Conservation (phyloP, 108 stramenopile genomes). For the Bacterosira constricta region DNA sequence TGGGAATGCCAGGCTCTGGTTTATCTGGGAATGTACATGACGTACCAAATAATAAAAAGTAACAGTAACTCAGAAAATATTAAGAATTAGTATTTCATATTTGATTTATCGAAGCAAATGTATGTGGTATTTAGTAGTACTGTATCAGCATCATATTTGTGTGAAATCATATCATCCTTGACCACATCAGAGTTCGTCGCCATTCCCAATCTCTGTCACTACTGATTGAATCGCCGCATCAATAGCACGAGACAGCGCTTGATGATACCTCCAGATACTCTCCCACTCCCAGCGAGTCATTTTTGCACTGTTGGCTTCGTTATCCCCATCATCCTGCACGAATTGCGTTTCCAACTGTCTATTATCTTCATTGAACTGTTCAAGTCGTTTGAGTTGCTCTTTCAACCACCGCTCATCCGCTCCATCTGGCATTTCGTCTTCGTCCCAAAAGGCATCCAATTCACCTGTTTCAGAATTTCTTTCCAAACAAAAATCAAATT, state of each 20-base stretch:
- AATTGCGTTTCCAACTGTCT: conserved; percentile 22
- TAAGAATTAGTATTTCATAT: no score
- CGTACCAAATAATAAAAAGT: no score
- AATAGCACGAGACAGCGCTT: conserved; percentile 32
- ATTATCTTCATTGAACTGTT: conserved; percentile 10
- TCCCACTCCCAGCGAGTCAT: conserved; percentile 44
- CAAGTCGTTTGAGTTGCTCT: conserved; percentile 26
- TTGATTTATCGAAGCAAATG: no score
- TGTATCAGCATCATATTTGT: no score
- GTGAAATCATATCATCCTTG: no score
- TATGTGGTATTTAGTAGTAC: no score
- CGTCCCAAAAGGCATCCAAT: conserved; percentile 19
- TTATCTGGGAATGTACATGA: no score
- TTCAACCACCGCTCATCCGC: conserved; percentile 28
- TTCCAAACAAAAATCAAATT: conserved; percentile 30
- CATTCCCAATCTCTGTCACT: not conserved
- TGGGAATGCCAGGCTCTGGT: no score
- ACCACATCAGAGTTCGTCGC: conserved; percentile 27
- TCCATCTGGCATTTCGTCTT: conserved; percentile 18
- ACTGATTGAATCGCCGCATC: conserved; percentile 9
- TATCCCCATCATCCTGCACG: conserved; percentile 7
- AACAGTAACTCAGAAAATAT: no score
- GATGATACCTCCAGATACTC: conserved; percentile 41
- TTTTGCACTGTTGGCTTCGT: not conserved
- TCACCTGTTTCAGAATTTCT: conserved; percentile 14